A percentile compares a stretch with the other conserved stretches of the same genome.
These are phyloP conservation scores for Agrocybe pediades DNA, from an alignment of 768 basidiomycete genomes.

Conservation along the genomic window DNA sequence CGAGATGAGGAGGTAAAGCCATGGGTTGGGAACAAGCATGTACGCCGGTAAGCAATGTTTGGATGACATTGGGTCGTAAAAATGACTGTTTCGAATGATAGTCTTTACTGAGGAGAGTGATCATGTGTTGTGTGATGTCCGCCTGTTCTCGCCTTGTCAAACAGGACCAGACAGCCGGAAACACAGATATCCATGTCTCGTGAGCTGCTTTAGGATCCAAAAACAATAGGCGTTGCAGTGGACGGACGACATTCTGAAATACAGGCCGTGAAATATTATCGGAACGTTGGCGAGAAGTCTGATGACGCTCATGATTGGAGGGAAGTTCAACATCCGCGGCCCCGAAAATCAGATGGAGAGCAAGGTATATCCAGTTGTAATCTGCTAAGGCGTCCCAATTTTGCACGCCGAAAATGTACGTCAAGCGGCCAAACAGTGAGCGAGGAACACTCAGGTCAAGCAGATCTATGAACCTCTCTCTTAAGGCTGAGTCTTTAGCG, in stretches of 20 bases:
- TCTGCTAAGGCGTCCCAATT: constrained; percentile 94
- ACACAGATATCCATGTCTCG: constrained; percentile 84
- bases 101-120: constrained; percentile 88
- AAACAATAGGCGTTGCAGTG: constrained; percentile 82
- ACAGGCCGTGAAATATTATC: constrained; percentile 40
- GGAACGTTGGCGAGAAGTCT: constrained; percentile 28
- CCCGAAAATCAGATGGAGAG: constrained; percentile 85
- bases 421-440: constrained; percentile 77
- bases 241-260: constrained; percentile 62
- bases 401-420: constrained; percentile 91
- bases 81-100: constrained; percentile 90
- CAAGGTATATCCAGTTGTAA: constrained; percentile 92
- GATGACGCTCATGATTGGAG: constrained; percentile 40
- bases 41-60: constrained; percentile 84
- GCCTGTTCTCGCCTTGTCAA: constrained; percentile 86
- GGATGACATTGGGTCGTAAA: constrained; percentile 87
- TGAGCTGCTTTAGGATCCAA: constrained; percentile 79
- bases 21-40: constrained; percentile 87
- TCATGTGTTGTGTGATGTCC: constrained; percentile 87
- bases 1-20: constrained; percentile 89
- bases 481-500: constrained; percentile 73
- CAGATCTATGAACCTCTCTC: constrained; percentile 87
- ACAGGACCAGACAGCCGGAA: constrained; percentile 84
- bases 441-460: constrained; percentile 88
- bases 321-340: constrained; percentile 47